Conservation (phyloP, 78 protist genomes). For the Blattamonas nauphoetae region DNA sequence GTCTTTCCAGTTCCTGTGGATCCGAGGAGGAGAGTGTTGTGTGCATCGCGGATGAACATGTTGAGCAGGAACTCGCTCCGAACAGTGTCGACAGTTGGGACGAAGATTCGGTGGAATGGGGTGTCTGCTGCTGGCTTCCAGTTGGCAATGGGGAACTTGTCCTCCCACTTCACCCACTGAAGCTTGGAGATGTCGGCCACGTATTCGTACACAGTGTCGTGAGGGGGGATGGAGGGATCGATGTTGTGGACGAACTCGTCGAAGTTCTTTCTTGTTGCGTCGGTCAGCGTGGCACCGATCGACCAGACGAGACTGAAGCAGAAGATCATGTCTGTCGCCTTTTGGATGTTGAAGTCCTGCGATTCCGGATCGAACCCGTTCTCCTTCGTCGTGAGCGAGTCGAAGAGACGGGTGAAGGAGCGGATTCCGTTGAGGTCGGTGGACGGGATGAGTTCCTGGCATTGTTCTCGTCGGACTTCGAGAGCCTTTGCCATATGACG, state of each 20-base stretch:
- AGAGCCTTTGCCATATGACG: constrained; percentile 24
- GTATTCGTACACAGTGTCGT: constrained; percentile 61
- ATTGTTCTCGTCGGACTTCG: neutral
- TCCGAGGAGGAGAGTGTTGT: constrained; percentile 49
- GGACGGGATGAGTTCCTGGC: constrained; percentile 38
- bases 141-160: neutral
- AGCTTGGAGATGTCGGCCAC: constrained; percentile 30
- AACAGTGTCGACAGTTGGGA: constrained; percentile 73
- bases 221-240: constrained; percentile 54
- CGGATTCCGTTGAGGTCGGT: constrained; percentile 22
- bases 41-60: constrained; percentile 2
- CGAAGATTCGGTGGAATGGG: constrained; percentile 51
- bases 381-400: constrained; percentile 42
- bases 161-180: constrained; percentile 54
- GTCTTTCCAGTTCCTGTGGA: constrained; percentile 71
- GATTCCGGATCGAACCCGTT: constrained; percentile 33
- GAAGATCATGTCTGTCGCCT: constrained; percentile 44
- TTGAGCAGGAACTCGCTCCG: constrained; percentile 32
- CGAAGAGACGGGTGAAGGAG: constrained; percentile 44
- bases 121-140: constrained; percentile 33
- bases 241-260: constrained; percentile 53
- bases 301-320: constrained; percentile 57
- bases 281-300: constrained; percentile 49
- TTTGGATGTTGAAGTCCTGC: constrained; percentile 2
- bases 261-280: constrained; percentile 29